Evolutionary conservation across 2,329 filamentous ascomycete genomes (phyloP), one percentile per base, ranked within the genome.

Genomic region (Aspergillus fijiensis): DNA sequence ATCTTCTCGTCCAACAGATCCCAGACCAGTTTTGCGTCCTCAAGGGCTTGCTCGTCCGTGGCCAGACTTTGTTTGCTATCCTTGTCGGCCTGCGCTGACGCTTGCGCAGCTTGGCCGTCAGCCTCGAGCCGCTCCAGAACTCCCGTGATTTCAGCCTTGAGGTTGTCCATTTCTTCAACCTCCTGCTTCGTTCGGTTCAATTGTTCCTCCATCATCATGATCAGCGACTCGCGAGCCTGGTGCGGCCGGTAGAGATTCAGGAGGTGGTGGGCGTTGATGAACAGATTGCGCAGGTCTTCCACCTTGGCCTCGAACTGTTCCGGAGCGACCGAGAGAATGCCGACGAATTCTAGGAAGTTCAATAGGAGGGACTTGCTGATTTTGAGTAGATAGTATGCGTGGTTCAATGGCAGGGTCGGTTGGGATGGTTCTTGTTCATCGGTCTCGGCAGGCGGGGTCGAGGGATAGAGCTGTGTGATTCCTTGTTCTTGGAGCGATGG

Each of bases 171-270:
- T 76, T 89, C 89, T 65, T 88, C 87, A 55, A 92, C 92, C 76
- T 97, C 92, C 57, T 84, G 85, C 65, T 84, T 85, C 58, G 88
- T 89, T 66, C 81, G 83, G 67, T 91, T 87, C 31, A 96, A 78
- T 70, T 94, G 89, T 66, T 90, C 88, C 76, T 96, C 90, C 89
- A 97, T 92, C 80, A 94, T 85, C 66, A 89, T 78, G 33, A 96
- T 96, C 60, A 96, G 81, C 29, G 89, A 92, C 79, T 97, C 93
- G 49, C 94, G 81, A 25, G 93, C 92, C 78, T 98, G 94, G 73
- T 97, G 93, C 10, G 93, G 93, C 33, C 94, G 85, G 77, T 96
- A 98, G 75, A 96, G 89, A 75, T 99, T 99, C 65, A 98, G 87
- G 57, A 96, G 84, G 70, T 96, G 91, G 76, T 97, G 92, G 70